Evolutionary conservation across 2,329 filamentous ascomycete species (phyloP), one percentile per base, ranked within the genome.

Genomic region (Lasiodiplodia sp.): DNA sequence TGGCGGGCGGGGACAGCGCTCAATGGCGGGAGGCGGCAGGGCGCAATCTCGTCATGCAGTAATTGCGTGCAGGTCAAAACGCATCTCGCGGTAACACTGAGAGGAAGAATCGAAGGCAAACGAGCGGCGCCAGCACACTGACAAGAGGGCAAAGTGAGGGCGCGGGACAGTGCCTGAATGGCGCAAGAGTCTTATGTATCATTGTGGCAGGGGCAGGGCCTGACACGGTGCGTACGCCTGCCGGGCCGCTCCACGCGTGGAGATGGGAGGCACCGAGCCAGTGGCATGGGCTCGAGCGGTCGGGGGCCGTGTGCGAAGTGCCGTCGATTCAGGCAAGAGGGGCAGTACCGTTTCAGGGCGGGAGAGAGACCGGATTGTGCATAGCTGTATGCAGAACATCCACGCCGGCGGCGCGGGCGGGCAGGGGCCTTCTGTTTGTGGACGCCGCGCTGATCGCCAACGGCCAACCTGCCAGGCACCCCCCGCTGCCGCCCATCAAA

Each of bases 1-100:
- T 80, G 72, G 71, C 71, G 68, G 71, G 69, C 66, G 69, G 64
- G 28, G 63, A 63, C 68, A 68, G 55, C n/a, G 18, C 16, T 60
- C 53, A 37, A 37, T n/a, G 11, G 40, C 58, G 58, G 58, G 58
- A 51, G 40, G 58, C 40, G 37, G 58, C 40, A 63, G 58, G 25
- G 40, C 40, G 58, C 58, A 63, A 63, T 63, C 40, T 63, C 58
- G 58, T 49, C 58, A 49, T 63, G 58, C 58, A 63, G 58, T 51
- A 49, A 47, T 44, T 63, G 58, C 25, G 58, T 44, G 25, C 8
- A 34, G 25, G 38, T 21, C 14, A 25, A 40, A 16, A 44, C 6
- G 58, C 58, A 63, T 49, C 57, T 38, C n/a, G 34, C 57, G 37
- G 57, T 60, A 21, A 47, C 57, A 60, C 57, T 58, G 23, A 8